phyloP scores from a whole-genome alignment of 495 filamentous ascomycete genomes.

The Daldinia vernicosa region DNA sequence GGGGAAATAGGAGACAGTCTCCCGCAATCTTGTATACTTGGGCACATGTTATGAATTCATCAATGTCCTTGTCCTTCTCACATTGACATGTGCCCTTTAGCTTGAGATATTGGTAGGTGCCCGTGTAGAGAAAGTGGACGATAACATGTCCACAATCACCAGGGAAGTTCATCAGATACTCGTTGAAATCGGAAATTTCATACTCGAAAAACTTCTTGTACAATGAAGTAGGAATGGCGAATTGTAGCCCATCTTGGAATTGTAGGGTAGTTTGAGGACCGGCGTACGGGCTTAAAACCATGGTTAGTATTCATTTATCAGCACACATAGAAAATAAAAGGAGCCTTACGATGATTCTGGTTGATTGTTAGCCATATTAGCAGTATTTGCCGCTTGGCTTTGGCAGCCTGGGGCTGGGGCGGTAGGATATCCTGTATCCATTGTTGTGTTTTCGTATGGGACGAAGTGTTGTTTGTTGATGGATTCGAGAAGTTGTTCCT shows the following conservation, averaged over 20 bases:
- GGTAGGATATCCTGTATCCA: neutral
- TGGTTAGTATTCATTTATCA: slow-evolving; percentile 27
- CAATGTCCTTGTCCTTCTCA: slow-evolving; percentile 10
- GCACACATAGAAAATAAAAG: neutral
- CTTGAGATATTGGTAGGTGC: slow-evolving; percentile 27
- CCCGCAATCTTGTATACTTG: slow-evolving; percentile 21
- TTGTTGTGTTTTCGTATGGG: neutral
- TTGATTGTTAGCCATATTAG: neutral
- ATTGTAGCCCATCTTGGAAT: slow-evolving; percentile 23
- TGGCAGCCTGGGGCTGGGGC: neutral
- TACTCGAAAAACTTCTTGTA: slow-evolving; percentile 8
- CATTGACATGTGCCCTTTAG: slow-evolving; percentile 3
- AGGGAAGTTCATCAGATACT: slow-evolving; percentile 13
- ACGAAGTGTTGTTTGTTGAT: neutral
- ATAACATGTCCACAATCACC: slow-evolving; percentile 42
- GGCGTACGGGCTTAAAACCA: slow-evolving; percentile 41
- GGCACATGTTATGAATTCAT: slow-evolving; percentile 26
- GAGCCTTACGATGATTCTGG: neutral
- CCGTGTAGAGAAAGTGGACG: slow-evolving; percentile 44
- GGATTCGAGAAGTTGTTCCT: neutral
- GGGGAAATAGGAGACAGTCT: slow-evolving; percentile 8
- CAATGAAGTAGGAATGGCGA: slow-evolving; percentile 30
- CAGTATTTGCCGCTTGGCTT: neutral
- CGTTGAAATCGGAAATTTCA: slow-evolving; percentile 13
- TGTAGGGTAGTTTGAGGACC: slow-evolving; percentile 25